These are phyloP conservation scores for Cyclotella cryptica DNA, from an alignment of 108 stramenopile genomes.

Conservation along the genomic window DNA sequence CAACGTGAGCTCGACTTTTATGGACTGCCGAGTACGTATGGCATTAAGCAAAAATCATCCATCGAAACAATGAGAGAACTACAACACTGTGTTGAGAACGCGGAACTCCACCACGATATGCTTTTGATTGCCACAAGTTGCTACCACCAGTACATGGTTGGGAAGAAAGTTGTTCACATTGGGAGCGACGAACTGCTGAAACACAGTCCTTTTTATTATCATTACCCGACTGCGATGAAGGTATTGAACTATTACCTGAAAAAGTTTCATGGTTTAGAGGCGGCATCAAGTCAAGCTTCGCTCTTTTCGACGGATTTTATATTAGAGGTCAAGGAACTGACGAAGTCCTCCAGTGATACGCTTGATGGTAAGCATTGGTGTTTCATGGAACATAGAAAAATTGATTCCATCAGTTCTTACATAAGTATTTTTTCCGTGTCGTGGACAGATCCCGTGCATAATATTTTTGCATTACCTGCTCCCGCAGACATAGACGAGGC, in stretches of 20 bases:
- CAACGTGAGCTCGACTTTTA: conserved; percentile 16
- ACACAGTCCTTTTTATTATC: conserved; percentile 12
- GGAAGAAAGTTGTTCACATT: not conserved
- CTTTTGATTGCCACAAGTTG: conserved; percentile 11
- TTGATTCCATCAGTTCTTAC: not conserved
- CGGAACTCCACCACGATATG: conserved; percentile 15
- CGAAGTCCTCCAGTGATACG: not conserved
- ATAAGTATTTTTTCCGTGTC: not conserved
- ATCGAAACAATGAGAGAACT: conserved; percentile 17
- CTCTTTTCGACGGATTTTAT: conserved; percentile 2
- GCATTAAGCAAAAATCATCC: conserved; percentile 7
- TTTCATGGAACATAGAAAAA: no score
- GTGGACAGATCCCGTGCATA: no score
- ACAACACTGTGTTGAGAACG: not conserved
- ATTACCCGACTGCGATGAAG: not conserved
- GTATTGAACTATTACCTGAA: conserved; percentile 17
- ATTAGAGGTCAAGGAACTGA: conserved; percentile 1
- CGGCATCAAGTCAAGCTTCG: not conserved
- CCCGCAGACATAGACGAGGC: no score
- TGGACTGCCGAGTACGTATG: not conserved
- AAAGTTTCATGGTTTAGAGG: conserved; percentile 8
- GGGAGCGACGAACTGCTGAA: not conserved
- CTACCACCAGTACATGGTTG: conserved; percentile 8
- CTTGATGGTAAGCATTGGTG: not conserved
- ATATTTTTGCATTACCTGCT: no score